A percentile compares a stretch with the other conserved stretches of the same genome.
phyloP scores from a whole-genome alignment of 805 yeast genomes.

The Candida peoriensis region DNA sequence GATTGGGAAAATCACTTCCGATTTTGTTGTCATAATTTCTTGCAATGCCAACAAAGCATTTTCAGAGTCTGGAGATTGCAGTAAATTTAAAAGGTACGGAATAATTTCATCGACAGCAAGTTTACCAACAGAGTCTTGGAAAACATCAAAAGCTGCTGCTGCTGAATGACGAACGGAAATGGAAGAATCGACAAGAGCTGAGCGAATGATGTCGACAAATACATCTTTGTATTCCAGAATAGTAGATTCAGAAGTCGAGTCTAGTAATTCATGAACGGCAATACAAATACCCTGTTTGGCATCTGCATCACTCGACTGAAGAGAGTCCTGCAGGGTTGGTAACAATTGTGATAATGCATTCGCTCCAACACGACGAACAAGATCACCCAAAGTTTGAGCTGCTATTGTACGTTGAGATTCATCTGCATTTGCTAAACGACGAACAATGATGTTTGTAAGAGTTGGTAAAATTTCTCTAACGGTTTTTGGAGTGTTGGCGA shows the following conservation, averaged over 20 bases:
- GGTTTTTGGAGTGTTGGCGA: slow-evolving; percentile 92
- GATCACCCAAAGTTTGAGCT: slow-evolving; percentile 89
- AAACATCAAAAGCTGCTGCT: slow-evolving; percentile 82
- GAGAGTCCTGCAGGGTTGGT: slow-evolving; percentile 73
- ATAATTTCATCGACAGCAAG: slow-evolving; percentile 83
- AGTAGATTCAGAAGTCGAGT: slow-evolving; percentile 60
- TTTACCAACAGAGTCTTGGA: slow-evolving; percentile 78
- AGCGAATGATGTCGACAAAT: slow-evolving; percentile 71
- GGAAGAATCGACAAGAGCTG: slow-evolving; percentile 71
- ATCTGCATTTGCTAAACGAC: slow-evolving; percentile 78
- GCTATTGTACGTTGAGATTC: slow-evolving; percentile 79
- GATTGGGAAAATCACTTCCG: slow-evolving; percentile 91
- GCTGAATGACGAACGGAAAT: slow-evolving; percentile 83
- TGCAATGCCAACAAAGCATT: slow-evolving; percentile 82
- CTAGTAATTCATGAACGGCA: slow-evolving; percentile 81
- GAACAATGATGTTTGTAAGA: slow-evolving; percentile 72
- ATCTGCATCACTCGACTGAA: slow-evolving; percentile 61
- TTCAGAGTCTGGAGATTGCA: slow-evolving; percentile 58
- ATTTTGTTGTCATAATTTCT: slow-evolving; percentile 86
- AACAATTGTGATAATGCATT: slow-evolving; percentile 77
- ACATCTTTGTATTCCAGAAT: slow-evolving; percentile 59
- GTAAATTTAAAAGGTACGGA: slow-evolving; percentile 72
- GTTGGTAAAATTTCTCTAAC: slow-evolving; percentile 88
- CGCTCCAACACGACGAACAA: slow-evolving; percentile 90
- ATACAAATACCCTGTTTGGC: slow-evolving; percentile 95